Conservation (phyloP, 306 rosid genomes). For the Neltuma alba region DNA sequence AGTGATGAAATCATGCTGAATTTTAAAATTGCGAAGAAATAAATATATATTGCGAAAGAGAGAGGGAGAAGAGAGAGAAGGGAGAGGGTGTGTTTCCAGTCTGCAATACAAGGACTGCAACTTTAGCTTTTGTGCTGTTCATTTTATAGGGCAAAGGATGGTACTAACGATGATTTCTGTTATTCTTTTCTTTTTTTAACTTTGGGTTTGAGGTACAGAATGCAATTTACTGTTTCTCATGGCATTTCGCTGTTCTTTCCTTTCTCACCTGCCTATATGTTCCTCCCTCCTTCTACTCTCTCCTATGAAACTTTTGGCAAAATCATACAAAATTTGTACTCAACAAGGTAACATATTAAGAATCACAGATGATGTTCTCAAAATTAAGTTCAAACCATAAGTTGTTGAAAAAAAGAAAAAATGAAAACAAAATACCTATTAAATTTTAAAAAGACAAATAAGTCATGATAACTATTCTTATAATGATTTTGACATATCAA, state of each 20-base stretch:
- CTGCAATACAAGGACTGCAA: constrained; percentile 93
- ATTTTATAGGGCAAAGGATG: constrained; percentile 59
- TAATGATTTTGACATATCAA: no score
- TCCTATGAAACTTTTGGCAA: not conserved
- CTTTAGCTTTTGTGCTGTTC: constrained; percentile 78
- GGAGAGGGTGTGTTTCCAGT: constrained; percentile 76
- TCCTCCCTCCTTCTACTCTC: no score
- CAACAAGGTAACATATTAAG: no score
- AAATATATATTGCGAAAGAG: not conserved
- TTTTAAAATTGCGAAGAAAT: constrained; percentile 23
- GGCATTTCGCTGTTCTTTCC: constrained; percentile 57
- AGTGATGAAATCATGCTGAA: constrained; percentile 71
- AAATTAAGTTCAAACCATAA: no score
- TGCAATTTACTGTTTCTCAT: constrained; percentile 66
- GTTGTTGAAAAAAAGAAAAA: no score
- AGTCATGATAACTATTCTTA: no score
- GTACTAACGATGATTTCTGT: constrained; percentile 57
- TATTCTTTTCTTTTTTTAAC: constrained; percentile 44
- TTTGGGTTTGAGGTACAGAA: constrained; percentile 49
- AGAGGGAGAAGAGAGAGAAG: constrained; percentile 9
- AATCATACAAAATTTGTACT: not conserved
- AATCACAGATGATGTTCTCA: no score
- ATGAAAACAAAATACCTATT: no score
- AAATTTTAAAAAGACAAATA: no score
- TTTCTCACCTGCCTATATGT: constrained; percentile 33